Conservation (phyloP, 1,284 basidiomycete species). For the Ceratobasidium sp. region DNA sequence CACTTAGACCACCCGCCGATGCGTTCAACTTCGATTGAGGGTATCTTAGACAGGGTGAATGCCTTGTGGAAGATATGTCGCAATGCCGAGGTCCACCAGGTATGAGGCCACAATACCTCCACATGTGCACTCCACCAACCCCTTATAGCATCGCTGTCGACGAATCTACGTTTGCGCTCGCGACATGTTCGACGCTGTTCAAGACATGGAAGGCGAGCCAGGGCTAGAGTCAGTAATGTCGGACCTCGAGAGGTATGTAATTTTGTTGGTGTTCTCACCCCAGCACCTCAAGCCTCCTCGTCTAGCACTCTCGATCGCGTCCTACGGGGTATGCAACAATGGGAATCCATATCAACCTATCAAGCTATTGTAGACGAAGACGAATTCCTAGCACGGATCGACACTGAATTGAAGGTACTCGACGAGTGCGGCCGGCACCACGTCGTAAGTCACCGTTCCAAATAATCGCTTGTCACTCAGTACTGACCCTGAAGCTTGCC, state of each 20-base stretch:
- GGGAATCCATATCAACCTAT: conserved; percentile 5
- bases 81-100: conserved; percentile 25
- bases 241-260: conserved; percentile 8
- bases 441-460: neutral
- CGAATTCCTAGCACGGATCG: neutral
- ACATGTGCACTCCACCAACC: too few species aligned
- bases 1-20: neutral
- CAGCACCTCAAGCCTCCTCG: neutral
- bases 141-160: conserved; percentile 8
- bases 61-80: conserved; percentile 25
- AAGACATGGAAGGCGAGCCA: conserved; percentile 25
- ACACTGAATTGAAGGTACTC: conserved; percentile 18
- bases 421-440: conserved; percentile 17
- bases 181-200: conserved; percentile 20
- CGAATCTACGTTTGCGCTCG: conserved; percentile 19
- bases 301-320: conserved; percentile 4
- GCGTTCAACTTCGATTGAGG: conserved; percentile 8
- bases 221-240: conserved; percentile 22
- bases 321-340: neutral
- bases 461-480: neutral
- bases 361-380: conserved; percentile 20
- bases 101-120: neutral
- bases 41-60: conserved; percentile 27
- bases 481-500: too few species aligned
- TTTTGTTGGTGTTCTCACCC: neutral